Percentiles rank a stretch among this genome's conserved stretches.
phyloP scores from a whole-genome alignment of 1,139 yeast genomes.

The Kodamaea arcana region DNA sequence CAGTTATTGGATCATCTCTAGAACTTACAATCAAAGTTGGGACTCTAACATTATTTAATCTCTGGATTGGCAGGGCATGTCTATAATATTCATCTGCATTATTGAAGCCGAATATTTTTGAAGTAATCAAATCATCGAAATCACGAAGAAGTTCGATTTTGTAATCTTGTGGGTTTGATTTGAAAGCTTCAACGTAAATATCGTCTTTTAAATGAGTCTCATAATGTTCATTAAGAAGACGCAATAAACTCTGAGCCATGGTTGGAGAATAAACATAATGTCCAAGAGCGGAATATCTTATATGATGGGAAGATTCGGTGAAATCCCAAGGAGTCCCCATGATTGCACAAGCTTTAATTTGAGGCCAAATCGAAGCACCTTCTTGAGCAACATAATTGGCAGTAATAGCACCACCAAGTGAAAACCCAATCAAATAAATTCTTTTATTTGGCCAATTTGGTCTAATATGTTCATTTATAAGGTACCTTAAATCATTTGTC shows the following conservation, averaged over 20 bases:
- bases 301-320: slow-evolving; percentile 43
- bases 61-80: slow-evolving; percentile 59
- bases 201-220: slow-evolving; percentile 27
- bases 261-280: slow-evolving; percentile 49
- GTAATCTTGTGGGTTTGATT: slow-evolving; percentile 31
- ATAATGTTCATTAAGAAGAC: slow-evolving; percentile 41
- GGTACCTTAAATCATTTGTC: slow-evolving; percentile 58
- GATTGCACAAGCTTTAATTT: slow-evolving; percentile 46
- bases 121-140: slow-evolving; percentile 72
- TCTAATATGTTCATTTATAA: slow-evolving; percentile 45
- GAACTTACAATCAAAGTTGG: slow-evolving; percentile 51
- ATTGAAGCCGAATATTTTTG: slow-evolving; percentile 68
- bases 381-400: slow-evolving; percentile 79
- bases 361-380: slow-evolving; percentile 33
- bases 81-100: slow-evolving; percentile 71
- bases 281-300: slow-evolving; percentile 42
- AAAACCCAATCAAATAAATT: slow-evolving; percentile 51
- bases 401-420: slow-evolving; percentile 70
- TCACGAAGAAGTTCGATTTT: slow-evolving; percentile 37
- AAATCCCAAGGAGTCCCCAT: slow-evolving; percentile 86
- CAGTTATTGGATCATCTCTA: slow-evolving; percentile 57
- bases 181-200: slow-evolving; percentile 26
- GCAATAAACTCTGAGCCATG: slow-evolving; percentile 47
- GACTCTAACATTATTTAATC: slow-evolving; percentile 47
- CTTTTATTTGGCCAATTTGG: slow-evolving; percentile 47